phyloP scores from a whole-genome alignment of 2,329 filamentous ascomycete genomes.

The Epicoccum sorghinum region DNA sequence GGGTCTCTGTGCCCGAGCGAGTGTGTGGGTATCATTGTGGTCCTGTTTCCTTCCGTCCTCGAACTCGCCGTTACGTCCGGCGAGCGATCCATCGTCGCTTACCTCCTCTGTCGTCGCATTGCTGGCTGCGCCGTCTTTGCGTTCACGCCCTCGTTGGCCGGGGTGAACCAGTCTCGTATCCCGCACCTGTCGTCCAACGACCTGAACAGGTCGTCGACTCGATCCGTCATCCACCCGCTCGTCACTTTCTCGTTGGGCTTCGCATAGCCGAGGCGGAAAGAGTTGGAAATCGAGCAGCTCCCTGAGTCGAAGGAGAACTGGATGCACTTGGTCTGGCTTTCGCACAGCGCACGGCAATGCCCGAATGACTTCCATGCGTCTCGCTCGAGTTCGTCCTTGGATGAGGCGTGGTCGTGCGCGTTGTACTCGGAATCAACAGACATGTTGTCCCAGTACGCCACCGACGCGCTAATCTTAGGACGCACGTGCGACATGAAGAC shows the following conservation, averaged over 20 bases:
- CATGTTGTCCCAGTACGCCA: slow-evolving; percentile 46
- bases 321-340: slow-evolving; percentile 39
- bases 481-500: slow-evolving; percentile 44
- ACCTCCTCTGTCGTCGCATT: slow-evolving; percentile 21
- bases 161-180: slow-evolving; percentile 43
- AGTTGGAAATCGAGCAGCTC: slow-evolving; percentile 37
- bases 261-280: slow-evolving; percentile 41
- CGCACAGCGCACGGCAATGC: slow-evolving; percentile 44
- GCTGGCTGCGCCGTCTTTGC: slow-evolving; percentile 17
- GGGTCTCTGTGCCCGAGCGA: slow-evolving; percentile 7
- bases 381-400: slow-evolving; percentile 31
- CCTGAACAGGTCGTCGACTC: slow-evolving; percentile 43
- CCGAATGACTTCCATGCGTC: slow-evolving; percentile 43
- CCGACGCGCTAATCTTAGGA: slow-evolving; percentile 32
- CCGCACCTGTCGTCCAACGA: slow-evolving; percentile 40
- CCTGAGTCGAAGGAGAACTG: slow-evolving; percentile 45
- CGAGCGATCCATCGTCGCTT: not conserved
- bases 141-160: slow-evolving; percentile 24
- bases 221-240: slow-evolving; percentile 46
- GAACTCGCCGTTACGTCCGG: not conserved
- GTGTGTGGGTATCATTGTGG: slow-evolving; percentile 21
- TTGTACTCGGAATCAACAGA: slow-evolving; percentile 45
- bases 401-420: slow-evolving; percentile 36
- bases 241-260: slow-evolving; percentile 34
- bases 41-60: not conserved